Base-by-base conservation (phyloP, 2,329 filamentous ascomycete genomes). In the Botryotinia calthae region DNA sequence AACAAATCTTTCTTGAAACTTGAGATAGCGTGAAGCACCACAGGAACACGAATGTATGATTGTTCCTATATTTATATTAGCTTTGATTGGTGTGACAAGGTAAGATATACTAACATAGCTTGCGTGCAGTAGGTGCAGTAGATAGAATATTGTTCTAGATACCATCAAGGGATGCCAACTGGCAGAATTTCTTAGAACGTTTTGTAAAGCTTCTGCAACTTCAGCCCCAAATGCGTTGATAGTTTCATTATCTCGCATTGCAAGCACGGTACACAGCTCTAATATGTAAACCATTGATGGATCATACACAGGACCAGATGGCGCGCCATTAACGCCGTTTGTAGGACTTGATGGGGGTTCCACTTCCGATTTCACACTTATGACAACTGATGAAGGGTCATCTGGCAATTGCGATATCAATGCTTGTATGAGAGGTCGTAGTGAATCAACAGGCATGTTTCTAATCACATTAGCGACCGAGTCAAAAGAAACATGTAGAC, bases 1-100 rank as follows among this genome's bases (percentile, higher is more conserved):
- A 98, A 85, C 0, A 91, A 85, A 46, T 93, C 89, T 79, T 94
- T 90, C 54, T 94, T 90, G 79, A 98, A 93, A 75, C 91, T 94
- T 1, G 95, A 97, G 74, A 99, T 94, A 1, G 91, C 91, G 81
- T 99, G 96, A 20, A 99, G 87, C 12, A 98, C 88, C 68, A 98
- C 93, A 1, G 96, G 96, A 1, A 95, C 93, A 73, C 96, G 93
- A 79, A 98, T 91, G 81, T 96, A 97, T 78, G 97, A 93, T 79
- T 95, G 89, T 77, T 97, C 92, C 92, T 95, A 76, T 71, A 69
- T 70, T 67, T 69, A 66, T 61, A 65, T 77, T 76, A 73, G 80
- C 81, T 48, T 37, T 34, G 4, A 73, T 82, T n/a, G 46, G 61
- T 28, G 25, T 14, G 40, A n/a, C 20, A 9, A 20, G 58, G 37